Evolutionary conservation across 1,139 yeast species (phyloP), one percentile per base, ranked within the genome.

Genomic region (Meyerozyma athensensis): DNA sequence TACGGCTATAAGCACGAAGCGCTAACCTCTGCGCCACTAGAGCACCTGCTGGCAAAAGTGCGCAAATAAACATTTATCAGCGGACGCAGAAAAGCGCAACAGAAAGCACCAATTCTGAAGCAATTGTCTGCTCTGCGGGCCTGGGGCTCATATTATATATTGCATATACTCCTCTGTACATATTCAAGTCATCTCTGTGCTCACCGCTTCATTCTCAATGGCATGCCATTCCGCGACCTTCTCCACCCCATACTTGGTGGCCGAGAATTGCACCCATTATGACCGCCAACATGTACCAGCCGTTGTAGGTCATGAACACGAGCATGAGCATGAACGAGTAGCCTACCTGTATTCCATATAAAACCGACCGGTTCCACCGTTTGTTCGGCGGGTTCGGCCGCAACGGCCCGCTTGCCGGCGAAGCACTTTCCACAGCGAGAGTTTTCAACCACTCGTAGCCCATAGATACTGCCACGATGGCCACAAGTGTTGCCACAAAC

Each of bases 301-400:
- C 87, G 54, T 85, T 84, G 55, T 82, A 85, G 4, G 90, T 83
- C 95, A 85, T 85, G 51, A 84, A 85, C 1, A 85, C 76, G 50
- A 83, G 70, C 95, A 85, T 85, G 47, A 85, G 61, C 68, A 82
- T 64, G 51, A 84, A 83, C 2, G 94, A 82, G 54, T 81, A 84
- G 4, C 85, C 84, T 10, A 86, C 90, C 53, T 83, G 90, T 12
- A 77, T 43, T 2, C 85, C 94, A 53, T 86, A 86, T 26, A 77
- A 53, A 17, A 68, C 35, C 26, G 81, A 56, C 50, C 61, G 59
- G 44, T 63, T 59, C 33, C 64, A 39, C 43, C 56, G 65, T 12
- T 52, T 21, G 24, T 28, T 36, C 36, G 10, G 50, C 33, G 7
- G 45, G 33, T 6, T 43, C 32, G 33, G 50, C 41, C 31, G 47